Conservation (phyloP, 2,329 filamentous ascomycete genomes). For the Fusarium lyarnte region DNA sequence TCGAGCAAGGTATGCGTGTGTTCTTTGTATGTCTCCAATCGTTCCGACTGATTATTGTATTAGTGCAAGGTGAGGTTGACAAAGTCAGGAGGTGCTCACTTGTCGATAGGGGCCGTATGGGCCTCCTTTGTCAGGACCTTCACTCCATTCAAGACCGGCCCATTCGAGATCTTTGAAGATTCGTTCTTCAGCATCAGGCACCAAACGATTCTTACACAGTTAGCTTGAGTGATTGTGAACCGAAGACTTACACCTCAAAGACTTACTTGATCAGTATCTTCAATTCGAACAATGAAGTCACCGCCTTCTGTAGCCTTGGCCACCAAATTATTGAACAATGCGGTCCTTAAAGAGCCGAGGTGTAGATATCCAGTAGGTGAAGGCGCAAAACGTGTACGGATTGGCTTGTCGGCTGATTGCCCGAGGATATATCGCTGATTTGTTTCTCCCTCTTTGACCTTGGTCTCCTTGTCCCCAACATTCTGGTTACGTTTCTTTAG, state of each 20-base stretch:
- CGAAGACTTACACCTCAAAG: neutral
- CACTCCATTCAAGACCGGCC: conserved; percentile 93
- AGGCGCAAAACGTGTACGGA: conserved; percentile 82
- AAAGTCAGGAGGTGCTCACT: conserved; percentile 55
- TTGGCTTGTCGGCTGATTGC: conserved; percentile 63
- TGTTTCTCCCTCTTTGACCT: neutral
- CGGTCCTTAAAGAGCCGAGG: conserved; percentile 89
- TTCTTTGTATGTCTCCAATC: conserved; percentile 75
- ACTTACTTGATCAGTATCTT: conserved; percentile 91
- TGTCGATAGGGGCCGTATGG: conserved; percentile 87
- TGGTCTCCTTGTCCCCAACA: neutral
- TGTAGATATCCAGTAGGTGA: conserved; percentile 96
- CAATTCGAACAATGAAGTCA: conserved; percentile 89
- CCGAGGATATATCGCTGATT: conserved; percentile 47
- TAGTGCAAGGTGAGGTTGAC: neutral
- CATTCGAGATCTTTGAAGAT: conserved; percentile 84
- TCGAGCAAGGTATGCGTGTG: conserved; percentile 76
- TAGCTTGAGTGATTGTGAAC: neutral
- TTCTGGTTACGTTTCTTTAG: conserved; percentile 34
- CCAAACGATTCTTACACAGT: conserved; percentile 74
- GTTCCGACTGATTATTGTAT: conserved; percentile 72
- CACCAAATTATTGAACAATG: conserved; percentile 94
- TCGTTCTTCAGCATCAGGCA: conserved; percentile 79
- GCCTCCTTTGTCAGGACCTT: conserved; percentile 86
- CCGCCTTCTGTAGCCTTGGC: conserved; percentile 82